phyloP scores from a whole-genome alignment of 1,284 basidiomycete genomes.

The Ceraceosorus bombacis region DNA sequence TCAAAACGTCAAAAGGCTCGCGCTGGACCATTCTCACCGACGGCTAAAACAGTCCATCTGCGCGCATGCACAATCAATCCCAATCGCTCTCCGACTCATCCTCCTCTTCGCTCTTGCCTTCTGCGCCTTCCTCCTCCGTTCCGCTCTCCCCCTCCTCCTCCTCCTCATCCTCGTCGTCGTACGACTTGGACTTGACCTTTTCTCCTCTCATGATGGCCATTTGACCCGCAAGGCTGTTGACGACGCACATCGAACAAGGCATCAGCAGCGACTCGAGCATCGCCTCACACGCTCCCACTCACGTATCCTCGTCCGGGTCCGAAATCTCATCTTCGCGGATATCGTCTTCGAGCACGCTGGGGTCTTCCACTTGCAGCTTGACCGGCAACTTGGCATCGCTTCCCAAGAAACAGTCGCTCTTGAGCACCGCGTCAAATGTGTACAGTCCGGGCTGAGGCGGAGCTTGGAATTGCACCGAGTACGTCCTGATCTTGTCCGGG shows the following conservation, averaged over 20 bases:
- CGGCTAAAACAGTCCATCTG: too few species aligned
- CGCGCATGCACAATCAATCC: slow-evolving; percentile 1
- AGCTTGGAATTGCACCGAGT: slow-evolving; percentile 89
- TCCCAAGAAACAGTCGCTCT: slow-evolving; percentile 79
- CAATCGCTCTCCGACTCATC: slow-evolving; percentile 16
- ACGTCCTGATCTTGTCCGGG: slow-evolving; percentile 64
- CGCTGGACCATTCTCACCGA: too few species aligned
- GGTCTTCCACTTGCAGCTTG: slow-evolving; percentile 58
- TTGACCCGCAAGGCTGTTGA: slow-evolving; percentile 87
- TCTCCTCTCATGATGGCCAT: slow-evolving; percentile 96
- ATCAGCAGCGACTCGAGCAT: not conserved
- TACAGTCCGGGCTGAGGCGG: slow-evolving; percentile 76
- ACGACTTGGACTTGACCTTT: slow-evolving; percentile 62
- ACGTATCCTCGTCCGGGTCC: slow-evolving; percentile 44
- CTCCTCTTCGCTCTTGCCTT: slow-evolving; percentile 21
- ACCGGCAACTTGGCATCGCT: slow-evolving; percentile 56
- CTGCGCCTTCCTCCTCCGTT: slow-evolving; percentile 14
- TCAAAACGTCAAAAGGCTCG: too few species aligned
- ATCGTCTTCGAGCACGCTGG: slow-evolving; percentile 54
- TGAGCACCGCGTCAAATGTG: slow-evolving; percentile 77
- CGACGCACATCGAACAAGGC: not conserved
- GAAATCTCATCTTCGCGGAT: slow-evolving; percentile 43
- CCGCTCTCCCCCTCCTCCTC: slow-evolving; percentile 19
- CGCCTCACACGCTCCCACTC: slow-evolving; percentile 56
- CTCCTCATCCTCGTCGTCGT: slow-evolving; percentile 27